Base-by-base conservation (phyloP, 208 protist species). In the Ichthyophonus hoferi region DNA sequence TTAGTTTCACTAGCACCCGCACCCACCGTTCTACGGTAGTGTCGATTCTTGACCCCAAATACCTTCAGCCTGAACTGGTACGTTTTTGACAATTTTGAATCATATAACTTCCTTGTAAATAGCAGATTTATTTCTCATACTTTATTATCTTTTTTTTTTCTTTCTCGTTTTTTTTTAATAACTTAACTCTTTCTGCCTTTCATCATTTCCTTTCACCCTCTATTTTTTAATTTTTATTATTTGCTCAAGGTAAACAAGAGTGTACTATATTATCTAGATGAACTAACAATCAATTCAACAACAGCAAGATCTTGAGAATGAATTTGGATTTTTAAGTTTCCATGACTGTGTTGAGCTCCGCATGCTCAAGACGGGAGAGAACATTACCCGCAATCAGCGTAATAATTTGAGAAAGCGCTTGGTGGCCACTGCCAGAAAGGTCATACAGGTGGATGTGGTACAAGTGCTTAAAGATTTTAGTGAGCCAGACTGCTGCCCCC, bases 341-440 rank as follows among this genome's bases (percentile, higher is more conserved):
- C 83, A 87, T 40, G 83, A 87, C 35, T 87, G 83, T 87, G 83
- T 87, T 7, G 83, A 87, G 83, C 43, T 87, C 12, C 3, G 83
- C 3, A 87, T 42, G 31, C 50, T 87, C 2, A 87, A 87, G 76
- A 87, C 83, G 3, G 42, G 83, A n/a, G 83, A 87, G 35, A 87
- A 39, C 17, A 3, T 87, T 3, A 87, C 83, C 17, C 38, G 83
- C 38, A 87, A 87, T 78, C 83, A 87, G 35, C 40, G 83, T 37
- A 87, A 87, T 33, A 87, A 87, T 87, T 39, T 87, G 24, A 24
- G 83, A 87, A 87, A 87, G 34, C 38, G 83, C 38, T 35, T 87
- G 2, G 83, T 42, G 2, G 35, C 83, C 24, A 87, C 83, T 37
- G 83, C 83, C 3, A 24, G 42, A 12, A 87, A 12, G 7, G 41